These are phyloP conservation scores for Exophiala sp. DNA, from an alignment of 2,329 filamentous ascomycete genomes.

Conservation along the genomic window DNA sequence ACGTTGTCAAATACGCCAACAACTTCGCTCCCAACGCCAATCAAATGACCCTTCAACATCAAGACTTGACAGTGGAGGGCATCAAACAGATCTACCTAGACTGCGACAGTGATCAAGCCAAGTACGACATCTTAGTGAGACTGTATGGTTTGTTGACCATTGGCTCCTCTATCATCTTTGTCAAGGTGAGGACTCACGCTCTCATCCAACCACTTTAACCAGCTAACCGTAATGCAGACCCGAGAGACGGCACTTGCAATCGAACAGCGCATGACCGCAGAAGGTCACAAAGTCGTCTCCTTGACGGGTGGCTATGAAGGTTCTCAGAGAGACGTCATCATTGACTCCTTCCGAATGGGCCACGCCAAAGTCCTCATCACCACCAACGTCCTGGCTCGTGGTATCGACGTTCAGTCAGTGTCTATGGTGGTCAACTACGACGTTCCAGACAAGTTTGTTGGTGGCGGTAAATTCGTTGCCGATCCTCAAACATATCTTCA, in stretches of 20 bases:
- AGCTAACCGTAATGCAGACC: constrained; percentile 52
- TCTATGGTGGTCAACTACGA: constrained; percentile 98
- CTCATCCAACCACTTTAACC: neutral
- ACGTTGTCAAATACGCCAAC: constrained; percentile 78
- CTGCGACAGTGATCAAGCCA: constrained; percentile 74
- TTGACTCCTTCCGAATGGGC: constrained; percentile 81
- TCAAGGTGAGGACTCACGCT: constrained; percentile 60
- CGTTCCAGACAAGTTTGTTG: constrained; percentile 45
- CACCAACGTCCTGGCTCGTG: constrained; percentile 92
- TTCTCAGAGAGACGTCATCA: constrained; percentile 72
- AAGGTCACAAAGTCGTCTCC: constrained; percentile 88
- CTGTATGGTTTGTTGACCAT: constrained; percentile 96
- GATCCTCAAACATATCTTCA: constrained; percentile 96
- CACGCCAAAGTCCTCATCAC: constrained; percentile 94
- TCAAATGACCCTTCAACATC: constrained; percentile 79
- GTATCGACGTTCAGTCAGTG: constrained; percentile 87
- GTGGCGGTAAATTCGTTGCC: constrained; percentile 46
- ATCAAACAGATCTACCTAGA: constrained; percentile 99
- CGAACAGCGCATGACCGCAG: constrained; percentile 75
- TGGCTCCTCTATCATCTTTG: constrained; percentile 96
- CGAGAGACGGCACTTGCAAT: constrained; percentile 83
- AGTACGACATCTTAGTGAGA: constrained; percentile 84
- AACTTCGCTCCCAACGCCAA: constrained; percentile 84
- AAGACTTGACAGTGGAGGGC: constrained; percentile 91
- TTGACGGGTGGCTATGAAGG: constrained; percentile 88